Conservation (phyloP, 768 basidiomycete genomes). For the Rhodotorula kratochvilovae region DNA sequence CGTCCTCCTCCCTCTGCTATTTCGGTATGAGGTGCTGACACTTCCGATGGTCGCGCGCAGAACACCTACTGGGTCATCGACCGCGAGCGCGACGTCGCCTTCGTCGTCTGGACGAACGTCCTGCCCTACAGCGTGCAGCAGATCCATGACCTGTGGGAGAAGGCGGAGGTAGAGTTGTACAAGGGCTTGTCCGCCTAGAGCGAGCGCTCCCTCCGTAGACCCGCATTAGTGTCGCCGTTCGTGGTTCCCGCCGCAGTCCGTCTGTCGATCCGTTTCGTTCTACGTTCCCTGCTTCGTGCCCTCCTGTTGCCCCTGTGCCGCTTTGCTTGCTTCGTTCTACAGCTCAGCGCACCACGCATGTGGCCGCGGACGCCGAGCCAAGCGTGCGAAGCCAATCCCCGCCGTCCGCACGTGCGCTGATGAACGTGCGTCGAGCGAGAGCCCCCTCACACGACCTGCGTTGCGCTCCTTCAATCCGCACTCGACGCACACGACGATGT, state of each 20-base stretch:
- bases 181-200: neutral
- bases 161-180: neutral
- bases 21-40: neutral
- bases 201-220: no score
- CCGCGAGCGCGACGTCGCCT: neutral
- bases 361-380: no score
- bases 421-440: neutral
- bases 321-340: no score
- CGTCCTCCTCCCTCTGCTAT: neutral
- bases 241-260: no score
- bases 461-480: neutral
- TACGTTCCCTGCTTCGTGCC: no score
- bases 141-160: neutral
- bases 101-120: neutral
- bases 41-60: neutral
- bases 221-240: no score
- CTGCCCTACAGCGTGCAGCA: neutral
- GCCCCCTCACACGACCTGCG: neutral
- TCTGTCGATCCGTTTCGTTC: no score
- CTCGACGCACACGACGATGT: neutral
- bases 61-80: constrained; percentile 24
- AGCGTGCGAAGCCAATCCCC: neutral
- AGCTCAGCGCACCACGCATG: no score
- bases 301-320: no score
- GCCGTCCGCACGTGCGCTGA: neutral